Base-by-base conservation (phyloP, 192 early-diverging fungal genomes). In the Paraglomus occultum region DNA sequence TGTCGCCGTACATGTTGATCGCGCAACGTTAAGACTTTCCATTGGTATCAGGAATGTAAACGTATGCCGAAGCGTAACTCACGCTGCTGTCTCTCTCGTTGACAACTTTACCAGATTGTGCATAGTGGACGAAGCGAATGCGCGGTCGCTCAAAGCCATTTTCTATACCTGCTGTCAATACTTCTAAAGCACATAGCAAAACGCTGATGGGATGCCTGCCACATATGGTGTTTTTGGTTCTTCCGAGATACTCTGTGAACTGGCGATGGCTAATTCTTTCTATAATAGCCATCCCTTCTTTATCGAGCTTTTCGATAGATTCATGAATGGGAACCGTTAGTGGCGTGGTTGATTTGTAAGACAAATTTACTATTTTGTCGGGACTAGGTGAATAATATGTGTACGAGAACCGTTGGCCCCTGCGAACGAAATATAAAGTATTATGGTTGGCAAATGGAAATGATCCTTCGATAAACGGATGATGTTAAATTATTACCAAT, bases 181-280 rank as follows among this genome's bases (percentile, higher is more conserved):
- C 47, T 23, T 84, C 73, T 17, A 92, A 31, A 0, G 89, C 87
- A n/a, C 84, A 86, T 73, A 98, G 60, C 14, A 97, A 74, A 12
- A 98, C 86, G 0, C 84, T 84, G 62, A 99, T 94, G 0, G 95
- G 93, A 71, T 96, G 90, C 44, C 94, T 78, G 20, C 97, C 97
- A 77, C 97, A 99, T 46, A 99, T 95, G 0, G 97, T 99, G 72
- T 99, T 99, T 38, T 82, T 69, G 1, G 95, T 97, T 47, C 76
- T 70, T 39, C 80, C 64, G 18, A 98, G 76, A 70, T 99, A 99
- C 40, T 71, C 66, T 9, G 73, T 59, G 73, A 96, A 97, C 1
- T 39, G 83, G 1, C 55, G 61, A 53, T 88, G 83, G 57, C 87
- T 80, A 43, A 89, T 50, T 0, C 50, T 74, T 53, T 90, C 90